Base-by-base conservation (phyloP, 2,329 filamentous ascomycete genomes). In the Fusarium duplospermum region DNA sequence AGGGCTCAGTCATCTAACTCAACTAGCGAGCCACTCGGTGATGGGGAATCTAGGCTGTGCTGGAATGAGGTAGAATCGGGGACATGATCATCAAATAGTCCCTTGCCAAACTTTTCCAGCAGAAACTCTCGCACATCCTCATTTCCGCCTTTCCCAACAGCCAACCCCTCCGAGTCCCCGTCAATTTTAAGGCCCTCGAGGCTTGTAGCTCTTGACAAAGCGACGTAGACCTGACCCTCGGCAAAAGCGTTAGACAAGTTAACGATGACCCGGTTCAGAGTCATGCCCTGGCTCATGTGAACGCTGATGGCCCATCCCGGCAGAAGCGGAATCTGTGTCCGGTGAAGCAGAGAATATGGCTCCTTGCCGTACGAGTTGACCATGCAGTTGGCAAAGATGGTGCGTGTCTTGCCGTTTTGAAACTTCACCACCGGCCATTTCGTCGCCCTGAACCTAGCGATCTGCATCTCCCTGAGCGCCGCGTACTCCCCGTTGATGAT, bases 201-300 rank as follows among this genome's bases (percentile, higher is more conserved):
- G 20, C 68, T 52, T 2, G 52, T 79, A 11, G 67, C 77, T 24
- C 77, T 45, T 3, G 77, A 79, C 2, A 79, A 18, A 4, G 77
- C 78, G 4, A 92, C 91, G 66, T 93, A 92, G 0, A 87, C 86
- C 80, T 92, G 90, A 0, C 89, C 89, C 31, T 86, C 82, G 66
- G 88, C 88, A 73, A 91, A 92, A 0, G 84, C 84, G 6, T 80
- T 78, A 0, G 79, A 77, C 6, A 92, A 77, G 75, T 92, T 81
- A 2, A 92, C 88, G 2, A 87, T 83, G 2, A 90, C 89, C 5
- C 85, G 84, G 22, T 91, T 87, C 5, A 93, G 81, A 2, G 90
- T 91, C 84, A 92, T 88, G 4, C 90, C 89, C 81, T 92, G 89
- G 5, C 85, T 86, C 78, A 91, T 92, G 78, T 93, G 91, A 3